Evolutionary conservation across 257 asterid species (phyloP).

Genomic region (Primulina eburnea): DNA sequence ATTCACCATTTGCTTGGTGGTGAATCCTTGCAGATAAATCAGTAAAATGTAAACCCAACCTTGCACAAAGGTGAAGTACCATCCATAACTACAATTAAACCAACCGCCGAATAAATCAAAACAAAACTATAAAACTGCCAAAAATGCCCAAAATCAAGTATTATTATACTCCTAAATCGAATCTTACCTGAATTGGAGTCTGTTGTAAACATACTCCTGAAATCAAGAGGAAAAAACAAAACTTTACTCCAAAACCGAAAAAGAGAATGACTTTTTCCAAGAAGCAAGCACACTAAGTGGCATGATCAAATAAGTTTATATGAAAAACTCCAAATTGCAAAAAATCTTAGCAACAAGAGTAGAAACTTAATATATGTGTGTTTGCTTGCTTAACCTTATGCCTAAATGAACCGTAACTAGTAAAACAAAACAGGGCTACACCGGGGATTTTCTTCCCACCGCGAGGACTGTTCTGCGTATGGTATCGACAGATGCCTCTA

Average conservation of each 20-base stretch:
- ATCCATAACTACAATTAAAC: background rate
- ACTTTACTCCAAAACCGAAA: background rate
- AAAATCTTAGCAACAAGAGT: background rate
- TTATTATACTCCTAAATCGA: background rate
- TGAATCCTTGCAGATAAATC: conserved; percentile 76
- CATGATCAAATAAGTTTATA: background rate
- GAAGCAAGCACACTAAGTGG: background rate
- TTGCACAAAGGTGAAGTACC: background rate
- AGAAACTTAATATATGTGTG: background rate
- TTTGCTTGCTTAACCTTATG: background rate
- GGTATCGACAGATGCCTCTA: no score
- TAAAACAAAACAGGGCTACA: no score
- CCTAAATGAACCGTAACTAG: background rate
- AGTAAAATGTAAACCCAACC: conserved; percentile 17
- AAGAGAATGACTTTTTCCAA: background rate
- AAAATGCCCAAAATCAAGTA: background rate
- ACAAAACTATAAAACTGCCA: background rate
- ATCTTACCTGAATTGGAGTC: background rate
- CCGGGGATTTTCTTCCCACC: background rate
- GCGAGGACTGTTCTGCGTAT: background rate
- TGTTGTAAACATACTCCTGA: background rate
- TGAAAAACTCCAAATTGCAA: background rate
- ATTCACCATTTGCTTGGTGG: conserved; percentile 92
- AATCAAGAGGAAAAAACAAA: background rate
- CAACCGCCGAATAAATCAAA: background rate